Conservation (phyloP, 805 yeast genomes). For the Blastobotrys peoriensis region DNA sequence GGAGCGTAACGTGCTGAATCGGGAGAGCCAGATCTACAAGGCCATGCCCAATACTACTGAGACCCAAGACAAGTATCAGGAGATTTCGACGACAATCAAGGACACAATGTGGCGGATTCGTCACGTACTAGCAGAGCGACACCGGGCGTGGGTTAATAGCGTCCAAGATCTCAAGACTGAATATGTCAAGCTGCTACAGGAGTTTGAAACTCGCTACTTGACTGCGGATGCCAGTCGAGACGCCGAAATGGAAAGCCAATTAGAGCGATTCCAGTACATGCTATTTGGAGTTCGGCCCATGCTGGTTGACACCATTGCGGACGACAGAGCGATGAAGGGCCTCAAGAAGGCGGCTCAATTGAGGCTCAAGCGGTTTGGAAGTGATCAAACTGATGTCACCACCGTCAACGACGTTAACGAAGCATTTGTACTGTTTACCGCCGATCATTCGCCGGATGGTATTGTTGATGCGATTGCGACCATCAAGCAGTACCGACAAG, state of each 20-base stretch:
- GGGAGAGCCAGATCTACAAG: constrained; percentile 62
- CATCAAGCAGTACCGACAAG: constrained; percentile 43
- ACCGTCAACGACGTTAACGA: constrained; percentile 35
- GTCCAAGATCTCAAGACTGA: constrained; percentile 39
- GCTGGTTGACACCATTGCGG: constrained; percentile 52
- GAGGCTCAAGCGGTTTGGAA: constrained; percentile 49
- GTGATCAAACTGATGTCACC: constrained; percentile 19
- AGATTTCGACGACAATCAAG: constrained; percentile 40
- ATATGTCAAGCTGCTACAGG: constrained; percentile 45
- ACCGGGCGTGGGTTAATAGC: constrained; percentile 59
- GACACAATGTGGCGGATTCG: constrained; percentile 73
- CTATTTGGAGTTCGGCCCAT: constrained; percentile 78
- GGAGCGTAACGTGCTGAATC: constrained; percentile 71
- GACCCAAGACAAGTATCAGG: constrained; percentile 26
- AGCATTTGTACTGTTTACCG: constrained; percentile 43
- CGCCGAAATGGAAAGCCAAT: constrained; percentile 55
- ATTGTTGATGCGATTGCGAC: constrained; percentile 36
- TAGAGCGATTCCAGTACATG: constrained; percentile 75
- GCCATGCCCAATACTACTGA: constrained; percentile 26
- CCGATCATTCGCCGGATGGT: constrained; percentile 38
- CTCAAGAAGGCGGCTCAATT: constrained; percentile 62
- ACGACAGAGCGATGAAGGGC: constrained; percentile 58
- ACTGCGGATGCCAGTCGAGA: constrained; percentile 49
- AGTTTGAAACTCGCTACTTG: constrained; percentile 55
- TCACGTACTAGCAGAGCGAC: constrained; percentile 83